A percentile compares a stretch with the other conserved stretches of the same genome.
These are phyloP conservation scores for Lichenothelia convexa DNA, from an alignment of 495 filamentous ascomycete species.

Conservation along the genomic window DNA sequence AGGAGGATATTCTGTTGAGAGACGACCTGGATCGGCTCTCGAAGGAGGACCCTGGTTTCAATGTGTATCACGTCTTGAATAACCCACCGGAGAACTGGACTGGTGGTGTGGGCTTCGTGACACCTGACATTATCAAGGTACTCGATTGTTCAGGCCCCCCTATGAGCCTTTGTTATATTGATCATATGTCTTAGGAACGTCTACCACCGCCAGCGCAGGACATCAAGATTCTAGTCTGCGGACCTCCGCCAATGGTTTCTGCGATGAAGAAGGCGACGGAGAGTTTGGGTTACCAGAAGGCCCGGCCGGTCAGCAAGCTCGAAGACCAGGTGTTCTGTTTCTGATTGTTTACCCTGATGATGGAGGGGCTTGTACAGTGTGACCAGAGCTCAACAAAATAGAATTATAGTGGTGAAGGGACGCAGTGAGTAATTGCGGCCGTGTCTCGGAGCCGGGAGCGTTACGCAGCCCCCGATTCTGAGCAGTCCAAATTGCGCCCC, in stretches of 20 bases:
- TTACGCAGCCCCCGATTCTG: no score
- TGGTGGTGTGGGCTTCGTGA: slow-evolving; percentile 85
- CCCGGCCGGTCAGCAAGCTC: slow-evolving; percentile 85
- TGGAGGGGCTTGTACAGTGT: no score
- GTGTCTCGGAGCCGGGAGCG: no score
- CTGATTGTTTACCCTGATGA: no score
- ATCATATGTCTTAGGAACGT: slow-evolving; percentile 34
- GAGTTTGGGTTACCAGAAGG: slow-evolving; percentile 74
- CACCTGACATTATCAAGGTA: slow-evolving; percentile 74
- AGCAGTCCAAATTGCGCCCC: no score
- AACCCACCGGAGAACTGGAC: slow-evolving; percentile 83
- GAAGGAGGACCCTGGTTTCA: slow-evolving; percentile 58
- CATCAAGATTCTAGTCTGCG: slow-evolving; percentile 91
- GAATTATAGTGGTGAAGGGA: no score
- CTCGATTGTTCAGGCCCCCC: no score
- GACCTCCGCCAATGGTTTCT: slow-evolving; percentile 88
- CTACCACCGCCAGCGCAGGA: slow-evolving; percentile 69
- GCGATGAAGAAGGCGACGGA: slow-evolving; percentile 95
- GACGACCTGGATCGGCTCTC: slow-evolving; percentile 72
- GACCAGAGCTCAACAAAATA: no score
- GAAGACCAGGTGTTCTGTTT: slow-evolving; percentile 98
- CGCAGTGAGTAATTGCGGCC: no score
- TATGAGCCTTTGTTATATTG: no score
- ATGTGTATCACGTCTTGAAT: slow-evolving; percentile 87
- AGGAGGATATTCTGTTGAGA: slow-evolving; percentile 79